phyloP scores from a whole-genome alignment of 345 rosid genomes.

The Gossypium longicalyx region DNA sequence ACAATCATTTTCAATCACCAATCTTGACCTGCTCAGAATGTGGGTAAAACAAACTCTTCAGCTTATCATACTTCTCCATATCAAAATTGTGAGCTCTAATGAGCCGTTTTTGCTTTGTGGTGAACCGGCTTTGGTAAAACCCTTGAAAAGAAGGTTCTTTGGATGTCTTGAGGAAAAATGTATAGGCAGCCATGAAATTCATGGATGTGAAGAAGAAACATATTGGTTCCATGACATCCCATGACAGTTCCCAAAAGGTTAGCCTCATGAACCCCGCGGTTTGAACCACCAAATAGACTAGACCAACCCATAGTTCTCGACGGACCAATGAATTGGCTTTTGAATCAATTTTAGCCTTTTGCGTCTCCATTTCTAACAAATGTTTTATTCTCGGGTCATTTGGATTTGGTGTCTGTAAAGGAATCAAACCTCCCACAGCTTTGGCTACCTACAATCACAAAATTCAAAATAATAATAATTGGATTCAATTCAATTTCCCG shows the following conservation, averaged over 20 bases:
- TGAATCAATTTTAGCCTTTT: constrained; percentile 44
- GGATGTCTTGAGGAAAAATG: constrained; percentile 78
- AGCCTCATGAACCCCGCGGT: constrained; percentile 90
- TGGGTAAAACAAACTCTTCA: constrained; percentile 36
- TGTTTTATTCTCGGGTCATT: constrained; percentile 63
- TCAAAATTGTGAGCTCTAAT: constrained; percentile 46
- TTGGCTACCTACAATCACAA: constrained; percentile 54
- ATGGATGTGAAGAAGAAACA: constrained; percentile 75
- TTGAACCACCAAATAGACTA: constrained; percentile 65
- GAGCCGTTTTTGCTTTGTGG: constrained; percentile 55
- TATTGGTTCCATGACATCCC: constrained; percentile 99
- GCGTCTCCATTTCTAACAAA: constrained; percentile 53
- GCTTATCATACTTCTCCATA: constrained; percentile 49
- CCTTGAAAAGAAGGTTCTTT: constrained; percentile 89
- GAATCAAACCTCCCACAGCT: constrained; percentile 65
- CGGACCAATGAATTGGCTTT: constrained; percentile 55
- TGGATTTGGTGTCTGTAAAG: constrained; percentile 33
- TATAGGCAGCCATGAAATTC: constrained; percentile 65
- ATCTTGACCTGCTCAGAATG: constrained; percentile 11
- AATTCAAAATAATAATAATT: no score
- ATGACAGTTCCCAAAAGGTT: constrained; percentile 94
- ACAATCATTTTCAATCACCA: neutral
- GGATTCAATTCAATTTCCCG: no score
- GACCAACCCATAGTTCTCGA: constrained; percentile 70
- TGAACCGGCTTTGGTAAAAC: constrained; percentile 68